phyloP scores from a whole-genome alignment of 2,329 filamentous ascomycete genomes.

The Albophoma yamanashiensis region DNA sequence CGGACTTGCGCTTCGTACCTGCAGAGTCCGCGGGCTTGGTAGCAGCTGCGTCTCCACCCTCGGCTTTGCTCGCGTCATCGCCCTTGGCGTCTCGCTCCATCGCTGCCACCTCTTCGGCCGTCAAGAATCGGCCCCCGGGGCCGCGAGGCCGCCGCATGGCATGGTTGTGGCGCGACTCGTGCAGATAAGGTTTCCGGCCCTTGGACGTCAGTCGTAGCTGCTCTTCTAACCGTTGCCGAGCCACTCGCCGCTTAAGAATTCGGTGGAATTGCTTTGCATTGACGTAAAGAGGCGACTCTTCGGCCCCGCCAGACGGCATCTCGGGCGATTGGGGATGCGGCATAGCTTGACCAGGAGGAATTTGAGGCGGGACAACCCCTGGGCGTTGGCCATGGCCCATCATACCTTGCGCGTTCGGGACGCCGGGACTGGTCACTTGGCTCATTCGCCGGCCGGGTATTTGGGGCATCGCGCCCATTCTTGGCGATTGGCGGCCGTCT shows the following conservation, averaged over 20 bases:
- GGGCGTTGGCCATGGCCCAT: constrained; percentile 55
- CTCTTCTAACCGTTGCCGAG: constrained; percentile 87
- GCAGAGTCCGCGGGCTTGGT: constrained; percentile 16
- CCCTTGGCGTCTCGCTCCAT: constrained; percentile 59
- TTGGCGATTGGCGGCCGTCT: constrained; percentile 67
- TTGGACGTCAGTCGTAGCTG: constrained; percentile 86
- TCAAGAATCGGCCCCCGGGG: constrained; percentile 89
- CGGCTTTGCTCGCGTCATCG: constrained; percentile 20
- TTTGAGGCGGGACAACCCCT: constrained; percentile 45
- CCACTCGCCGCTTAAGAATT: constrained; percentile 87
- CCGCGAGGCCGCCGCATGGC: constrained; percentile 93
- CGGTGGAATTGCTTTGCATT: constrained; percentile 99
- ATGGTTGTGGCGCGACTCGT: constrained; percentile 96
- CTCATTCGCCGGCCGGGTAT: constrained; percentile 60
- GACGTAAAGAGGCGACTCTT: constrained; percentile 93
- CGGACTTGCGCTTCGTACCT: constrained; percentile 52
- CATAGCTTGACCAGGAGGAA: constrained; percentile 53
- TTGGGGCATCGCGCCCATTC: constrained; percentile 53
- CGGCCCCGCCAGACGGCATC: constrained; percentile 58
- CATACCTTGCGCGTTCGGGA: constrained; percentile 63
- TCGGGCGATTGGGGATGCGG: constrained; percentile 69
- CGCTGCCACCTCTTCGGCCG: constrained; percentile 86
- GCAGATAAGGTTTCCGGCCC: constrained; percentile 90
- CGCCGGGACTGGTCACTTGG: constrained; percentile 64
- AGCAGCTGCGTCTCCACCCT: constrained; percentile 11